A percentile compares a stretch with the other conserved stretches of the same genome.
phyloP scores from a whole-genome alignment of 805 yeast genomes.

The Henningerozyma blattae region DNA sequence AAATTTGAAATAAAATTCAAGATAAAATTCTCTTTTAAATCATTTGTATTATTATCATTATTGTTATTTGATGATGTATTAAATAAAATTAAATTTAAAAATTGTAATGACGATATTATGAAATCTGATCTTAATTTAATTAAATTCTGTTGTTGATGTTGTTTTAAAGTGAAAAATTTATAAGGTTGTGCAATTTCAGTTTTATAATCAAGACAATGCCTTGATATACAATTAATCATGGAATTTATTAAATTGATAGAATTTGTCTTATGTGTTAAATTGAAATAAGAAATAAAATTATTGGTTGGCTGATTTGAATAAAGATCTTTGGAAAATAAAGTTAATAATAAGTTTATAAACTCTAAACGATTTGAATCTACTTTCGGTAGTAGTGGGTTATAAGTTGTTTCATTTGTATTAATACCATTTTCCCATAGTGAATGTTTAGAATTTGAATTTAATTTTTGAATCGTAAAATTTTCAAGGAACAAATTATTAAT shows the following conservation, averaged over 20 bases:
- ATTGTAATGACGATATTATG: conserved; percentile 46
- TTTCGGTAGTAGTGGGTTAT: conserved; percentile 26
- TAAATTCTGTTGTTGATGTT: conserved; percentile 11
- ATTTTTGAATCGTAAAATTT: conserved; percentile 16
- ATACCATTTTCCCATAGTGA: conserved; percentile 74
- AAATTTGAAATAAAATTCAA: conserved; percentile 34
- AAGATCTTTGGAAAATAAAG: conserved; percentile 49
- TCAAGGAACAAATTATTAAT: conserved; percentile 19
- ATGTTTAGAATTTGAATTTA: no score
- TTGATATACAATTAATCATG: conserved; percentile 48
- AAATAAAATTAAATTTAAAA: conserved; percentile 39
- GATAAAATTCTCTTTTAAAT: conserved; percentile 2
- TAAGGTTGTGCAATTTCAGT: conserved; percentile 21
- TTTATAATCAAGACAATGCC: conserved; percentile 31
- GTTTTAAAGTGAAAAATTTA: conserved; percentile 6
- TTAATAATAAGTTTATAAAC: conserved; percentile 46
- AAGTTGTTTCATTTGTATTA: conserved; percentile 30
- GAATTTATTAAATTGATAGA: conserved; percentile 51
- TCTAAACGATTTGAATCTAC: conserved; percentile 59
- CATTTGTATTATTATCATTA: no score
- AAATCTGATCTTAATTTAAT: conserved; percentile 28
- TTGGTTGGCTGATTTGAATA: conserved; percentile 31
- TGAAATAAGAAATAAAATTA: conserved; percentile 45
- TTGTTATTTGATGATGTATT: not conserved
- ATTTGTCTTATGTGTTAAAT: conserved; percentile 30